Evolutionary conservation across 805 yeast genomes (phyloP), one percentile per base, ranked within the genome.

Genomic region (Ogataea haglerorum): DNA sequence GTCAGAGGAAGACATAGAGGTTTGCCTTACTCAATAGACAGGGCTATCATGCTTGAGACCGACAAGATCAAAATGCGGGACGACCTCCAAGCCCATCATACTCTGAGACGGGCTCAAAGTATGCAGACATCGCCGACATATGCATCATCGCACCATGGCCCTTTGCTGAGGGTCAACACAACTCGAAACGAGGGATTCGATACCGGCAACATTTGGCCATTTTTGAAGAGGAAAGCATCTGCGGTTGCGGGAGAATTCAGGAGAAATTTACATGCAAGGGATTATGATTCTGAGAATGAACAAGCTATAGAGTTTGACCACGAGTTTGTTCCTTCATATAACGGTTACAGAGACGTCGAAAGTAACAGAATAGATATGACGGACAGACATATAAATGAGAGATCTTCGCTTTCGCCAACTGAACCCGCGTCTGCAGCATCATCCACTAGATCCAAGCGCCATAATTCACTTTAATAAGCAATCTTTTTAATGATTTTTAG

Each of bases 1-100:
- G 74, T 93, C 32, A 78, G 99, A 67, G 98, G 99, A 8, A 74
- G 97, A 44, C 97, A 90, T 56, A 86, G 99, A 74, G 98, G 98
- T 26, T 70, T 93, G 44, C 99, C 99, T 1, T 89, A 91, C 58
- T 70, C 90, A 0, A 74, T 93, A 43, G 99, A 93, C 64, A 79
- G 99, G 59, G 98, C 99, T 26, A 85, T 93, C 49, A 81, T 91
- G 72, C 61, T 91, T 36, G 91, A 95, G 6, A 76, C 83, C 38
- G 82, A 80, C 12, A 74, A 76, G 46, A 70, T 83, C 74, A 73
- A 74, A 19, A 64, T 69, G 51, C 68, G 84, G 52, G 93, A 84
- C 61, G 69, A 65, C 44, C 64, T 75, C 10, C 85, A 81, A 60
- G 83, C 76, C 29, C 58, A 68, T 21, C 81, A 73, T 46, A 51